phyloP scores from a whole-genome alignment of 257 asterid species.

The Solanum medicagineum region DNA sequence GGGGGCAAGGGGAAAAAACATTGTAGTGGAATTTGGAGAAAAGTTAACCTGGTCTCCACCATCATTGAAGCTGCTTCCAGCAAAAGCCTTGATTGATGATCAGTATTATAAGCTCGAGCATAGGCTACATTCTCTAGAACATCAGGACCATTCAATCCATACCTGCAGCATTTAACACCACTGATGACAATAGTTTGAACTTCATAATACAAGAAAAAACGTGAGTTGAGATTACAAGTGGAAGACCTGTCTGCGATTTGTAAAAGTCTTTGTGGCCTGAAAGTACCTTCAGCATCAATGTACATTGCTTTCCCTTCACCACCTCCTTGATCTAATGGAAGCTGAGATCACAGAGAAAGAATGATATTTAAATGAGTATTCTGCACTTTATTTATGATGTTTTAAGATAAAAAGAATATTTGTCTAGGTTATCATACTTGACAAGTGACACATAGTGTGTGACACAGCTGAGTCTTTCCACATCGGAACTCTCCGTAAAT shows the following conservation, averaged over 20 bases:
- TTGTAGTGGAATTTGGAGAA: background rate
- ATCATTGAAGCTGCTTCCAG: constrained; percentile 99
- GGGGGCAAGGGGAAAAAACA: too few relatives aligned
- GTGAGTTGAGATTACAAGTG: background rate
- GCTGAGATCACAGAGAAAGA: constrained; percentile 30
- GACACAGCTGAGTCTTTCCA: constrained; percentile 98
- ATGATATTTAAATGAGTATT: background rate
- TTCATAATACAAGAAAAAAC: background rate
- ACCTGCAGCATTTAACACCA: constrained; percentile 31
- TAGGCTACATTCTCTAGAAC: constrained; percentile 97
- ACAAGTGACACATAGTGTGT: constrained; percentile 90
- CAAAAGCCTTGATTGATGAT: constrained; percentile 91
- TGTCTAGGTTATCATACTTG: constrained; percentile 34
- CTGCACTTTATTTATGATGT: background rate
- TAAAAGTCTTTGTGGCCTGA: constrained; percentile 92
- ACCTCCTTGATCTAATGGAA: constrained; percentile 95
- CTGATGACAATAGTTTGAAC: background rate
- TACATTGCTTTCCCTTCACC: constrained; percentile 99
- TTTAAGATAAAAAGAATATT: background rate
- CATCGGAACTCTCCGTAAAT: constrained; percentile 85
- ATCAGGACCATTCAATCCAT: constrained; percentile 86
- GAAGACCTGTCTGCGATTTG: constrained; percentile 87
- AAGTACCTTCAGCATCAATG: constrained; percentile 96
- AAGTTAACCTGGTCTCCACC: constrained; percentile 75
- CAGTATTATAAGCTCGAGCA: constrained; percentile 97